Evolutionary conservation across 495 filamentous ascomycete species (phyloP).

Genomic region (Penicillium turbatum): DNA sequence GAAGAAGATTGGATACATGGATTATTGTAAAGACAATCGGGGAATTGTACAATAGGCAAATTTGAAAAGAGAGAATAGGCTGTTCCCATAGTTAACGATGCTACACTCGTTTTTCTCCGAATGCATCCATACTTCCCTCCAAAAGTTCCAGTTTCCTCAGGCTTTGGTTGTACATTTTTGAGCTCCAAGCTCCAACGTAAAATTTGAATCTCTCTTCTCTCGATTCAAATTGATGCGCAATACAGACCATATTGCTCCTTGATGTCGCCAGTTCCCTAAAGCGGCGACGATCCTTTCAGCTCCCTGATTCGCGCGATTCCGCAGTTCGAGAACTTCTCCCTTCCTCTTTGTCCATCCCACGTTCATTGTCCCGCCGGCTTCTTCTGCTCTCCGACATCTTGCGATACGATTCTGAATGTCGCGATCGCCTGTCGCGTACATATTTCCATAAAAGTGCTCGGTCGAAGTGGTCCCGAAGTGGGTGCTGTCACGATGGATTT

Average conservation of each 20-base stretch:
- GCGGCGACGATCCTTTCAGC: constrained; percentile 11
- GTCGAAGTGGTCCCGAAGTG: constrained; percentile 21
- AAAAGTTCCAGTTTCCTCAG: constrained; percentile 1
- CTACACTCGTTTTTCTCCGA: neutral
- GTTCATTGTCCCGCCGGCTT: constrained; percentile 13
- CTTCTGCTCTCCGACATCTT: constrained; percentile 10
- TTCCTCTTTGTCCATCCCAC: constrained; percentile 22
- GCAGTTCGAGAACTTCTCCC: constrained; percentile 27
- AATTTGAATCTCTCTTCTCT: neutral
- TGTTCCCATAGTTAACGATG: neutral
- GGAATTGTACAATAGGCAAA: neutral
- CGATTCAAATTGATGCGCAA: neutral
- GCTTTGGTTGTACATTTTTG: neutral
- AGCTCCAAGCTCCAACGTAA: constrained; percentile 1
- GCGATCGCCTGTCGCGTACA: constrained; percentile 15
- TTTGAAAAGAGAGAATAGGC: neutral
- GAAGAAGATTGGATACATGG: neutral
- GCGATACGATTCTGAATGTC: constrained; percentile 20
- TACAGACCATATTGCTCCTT: neutral
- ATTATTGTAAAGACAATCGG: neutral
- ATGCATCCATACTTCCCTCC: constrained; percentile 2
- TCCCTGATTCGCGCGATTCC: constrained; percentile 23
- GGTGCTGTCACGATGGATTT: constrained; percentile 46
- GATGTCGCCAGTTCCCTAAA: constrained; percentile 8
- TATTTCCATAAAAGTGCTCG: constrained; percentile 16